Conservation (phyloP, 208 protist species). For the Wallacemonas sp. region DNA sequence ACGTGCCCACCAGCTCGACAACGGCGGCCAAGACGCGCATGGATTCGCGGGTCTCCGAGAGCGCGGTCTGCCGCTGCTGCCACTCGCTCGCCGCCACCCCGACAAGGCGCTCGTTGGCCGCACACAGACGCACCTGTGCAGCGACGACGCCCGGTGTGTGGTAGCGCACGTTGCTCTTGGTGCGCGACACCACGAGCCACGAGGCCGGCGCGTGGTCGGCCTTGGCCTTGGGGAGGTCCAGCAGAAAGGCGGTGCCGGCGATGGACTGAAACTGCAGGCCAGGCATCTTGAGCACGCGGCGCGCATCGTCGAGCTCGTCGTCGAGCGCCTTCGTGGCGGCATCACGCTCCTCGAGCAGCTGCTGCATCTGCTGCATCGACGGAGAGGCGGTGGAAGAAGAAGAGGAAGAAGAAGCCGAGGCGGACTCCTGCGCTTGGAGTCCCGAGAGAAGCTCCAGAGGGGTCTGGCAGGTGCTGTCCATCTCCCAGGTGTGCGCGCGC, state of each 20-base stretch:
- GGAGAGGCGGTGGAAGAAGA: too few relatives aligned
- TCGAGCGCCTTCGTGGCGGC: conserved; percentile 45
- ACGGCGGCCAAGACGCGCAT: conserved; percentile 43
- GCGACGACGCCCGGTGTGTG: conserved; percentile 69
- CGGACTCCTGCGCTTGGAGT: neutral
- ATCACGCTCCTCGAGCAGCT: conserved; percentile 44
- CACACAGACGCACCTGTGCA: conserved; percentile 57
- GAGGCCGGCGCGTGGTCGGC: conserved; percentile 44
- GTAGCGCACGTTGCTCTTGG: conserved; percentile 80
- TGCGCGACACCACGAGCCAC: conserved; percentile 82
- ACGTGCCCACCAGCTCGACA: conserved; percentile 44
- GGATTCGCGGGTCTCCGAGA: conserved; percentile 24
- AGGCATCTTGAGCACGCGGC: conserved; percentile 47
- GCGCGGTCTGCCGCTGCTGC: conserved; percentile 43
- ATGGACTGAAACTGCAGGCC: conserved; percentile 81
- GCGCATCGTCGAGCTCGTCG: conserved; percentile 62
- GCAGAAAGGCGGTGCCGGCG: conserved; percentile 70
- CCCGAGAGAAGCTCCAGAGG: conserved; percentile 68
- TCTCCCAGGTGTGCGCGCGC: conserved; percentile 28
- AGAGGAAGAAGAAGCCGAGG: neutral
- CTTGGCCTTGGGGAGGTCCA: conserved; percentile 72
- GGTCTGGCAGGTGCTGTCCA: conserved; percentile 49
- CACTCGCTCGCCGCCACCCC: conserved; percentile 59
- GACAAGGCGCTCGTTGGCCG: conserved; percentile 67
- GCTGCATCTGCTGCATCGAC: conserved; percentile 23